Base-by-base conservation (phyloP, 305 asterid genomes). In the Stenogyne calaminthoides region DNA sequence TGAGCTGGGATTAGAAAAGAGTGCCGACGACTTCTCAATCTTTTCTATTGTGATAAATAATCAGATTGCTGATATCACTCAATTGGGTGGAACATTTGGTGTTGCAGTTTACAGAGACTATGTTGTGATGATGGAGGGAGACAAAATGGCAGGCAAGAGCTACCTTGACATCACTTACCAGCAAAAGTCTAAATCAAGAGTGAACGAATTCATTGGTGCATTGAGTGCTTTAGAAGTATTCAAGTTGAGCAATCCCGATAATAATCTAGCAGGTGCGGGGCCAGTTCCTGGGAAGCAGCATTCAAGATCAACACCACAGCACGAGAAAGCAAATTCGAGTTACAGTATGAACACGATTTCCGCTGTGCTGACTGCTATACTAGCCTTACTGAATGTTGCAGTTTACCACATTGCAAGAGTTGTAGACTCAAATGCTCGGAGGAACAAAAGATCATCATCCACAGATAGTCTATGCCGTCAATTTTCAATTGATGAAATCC, bases 161-260 rank as follows among this genome's bases (percentile, higher is more conserved):
- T 60, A 70, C 66, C 78, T 90, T 61, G 64, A 80, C 32, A 67
- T 88, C 67, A 9, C 49, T 71, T 70, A 85, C 77, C 85, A 67
- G 78, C 83, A 81, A 51, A 81, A 79, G 54, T 60, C 51, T 20
- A 64, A 67, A 6, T 36, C 79, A 16, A 58, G 62, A 27, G 64
- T 49, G 9, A 46, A 61, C 42, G 49, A 40, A 72, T 76, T 77
- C 61, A 76, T 49, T n/a, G 70, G 80, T 62, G 56, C 75, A 64
- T 54, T 88, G 73, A 78, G 73, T 67, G 94, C 88, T 14, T 10
- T 88, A 44, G 95, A 90, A 70, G 84, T 85, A 42, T 88, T 90
- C 84, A 90, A 90, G 84, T 67, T 88, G 74, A 87, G 93, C 82
- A 87, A 87, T 73, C 97, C 88, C 25, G 95, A 84, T 70, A 88